Evolutionary conservation across 2,329 filamentous ascomycete species (phyloP), one percentile per base, ranked within the genome.

Genomic region (Plectosphaerella plurivora): DNA sequence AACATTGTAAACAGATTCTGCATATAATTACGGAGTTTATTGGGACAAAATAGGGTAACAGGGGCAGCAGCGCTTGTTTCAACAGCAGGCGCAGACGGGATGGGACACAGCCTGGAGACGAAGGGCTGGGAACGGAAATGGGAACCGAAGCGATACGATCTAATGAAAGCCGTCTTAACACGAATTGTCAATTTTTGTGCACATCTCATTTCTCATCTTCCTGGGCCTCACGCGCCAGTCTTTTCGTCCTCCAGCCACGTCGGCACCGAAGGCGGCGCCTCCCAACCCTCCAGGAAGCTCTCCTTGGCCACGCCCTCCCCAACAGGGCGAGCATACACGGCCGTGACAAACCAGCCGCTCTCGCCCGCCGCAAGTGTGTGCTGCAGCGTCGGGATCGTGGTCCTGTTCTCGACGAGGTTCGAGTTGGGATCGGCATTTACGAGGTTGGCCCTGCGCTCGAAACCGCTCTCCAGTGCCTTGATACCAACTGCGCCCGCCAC

Each of bases 371-470:
- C 71, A 36, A 91, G 65, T 24, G 81, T 83, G 56, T 80, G 76
- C 63, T 84, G 81, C 61, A 92, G 68, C 28, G 85, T 85, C 22
- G 89, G 89, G 59, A 92, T 80, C 42, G 87, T 77, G 4, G 86
- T 90, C 53, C 88, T 73, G 53, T 84, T 83, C 69, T 90, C 84
- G 3, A 91, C 75, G 35, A 92, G 70, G 68, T 92, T 92, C 47
- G 85, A 88, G 70, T 92, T 91, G 7, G 88, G 87, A 64, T 92
- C 89, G 11, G 87, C 86, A 53, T 90, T 84, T 47, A 91, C 82
- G 24, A 90, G 74, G 63, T 79, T 84, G 3, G 87, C 88, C 51
- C 67, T 69, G 18, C 86, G 74, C 14, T 64, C 68, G 8, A 70
- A 72, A 9, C 64, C 70, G 1, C 74, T 73, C 62, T 74, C 87